Base-by-base conservation (phyloP, 257 asterid genomes). In the Petrea volubilis region DNA sequence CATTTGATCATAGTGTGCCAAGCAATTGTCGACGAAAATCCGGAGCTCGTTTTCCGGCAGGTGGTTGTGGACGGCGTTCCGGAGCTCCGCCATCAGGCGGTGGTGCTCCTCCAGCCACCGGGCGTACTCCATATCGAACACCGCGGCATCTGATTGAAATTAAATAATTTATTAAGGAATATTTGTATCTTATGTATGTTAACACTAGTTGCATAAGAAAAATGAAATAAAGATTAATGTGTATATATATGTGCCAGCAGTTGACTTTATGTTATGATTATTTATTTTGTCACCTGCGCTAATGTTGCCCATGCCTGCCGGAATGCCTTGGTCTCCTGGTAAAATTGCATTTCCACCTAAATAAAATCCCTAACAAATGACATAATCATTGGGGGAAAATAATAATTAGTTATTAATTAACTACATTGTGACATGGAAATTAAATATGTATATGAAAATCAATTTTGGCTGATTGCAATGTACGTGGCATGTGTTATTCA, bases 91-190 rank as follows among this genome's bases (percentile, higher is more conserved):
- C 88, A 83, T 81, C 11, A 91, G 70, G 14, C 87, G 81, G 77
- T 84, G 87, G 74, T 93, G 94, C 78, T 87, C 96, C 71, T 89
- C 98, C 64, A 86, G 76, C 98, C 98, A 93, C 70, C 96, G 85
- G 0, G 79, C 85, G 8, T 91, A 93, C 84, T 91, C 97, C 88
- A 87, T 60, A 71, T 93, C 96, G 4, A 93, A 93, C 13, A 80
- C 53, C 0, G 90, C 84, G 10, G 96, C 76, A 25, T 85, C 97
- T 91, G 52, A 3, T 53, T 13, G 1, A 47, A n/a, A n/a, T 47
- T n/a, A 47, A 2, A 3, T 2, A n/a, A n/a, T n/a, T n/a, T n/a
- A n/a, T n/a, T n/a, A n/a, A n/a, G n/a, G n/a, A n/a, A n/a, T 21
- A 49, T 20, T 31, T 66, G 71, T 31, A 20, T 31, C 38, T 20